These are phyloP conservation scores for Lagerstroemia speciosa DNA, from an alignment of 345 rosid species.

Conservation along the genomic window DNA sequence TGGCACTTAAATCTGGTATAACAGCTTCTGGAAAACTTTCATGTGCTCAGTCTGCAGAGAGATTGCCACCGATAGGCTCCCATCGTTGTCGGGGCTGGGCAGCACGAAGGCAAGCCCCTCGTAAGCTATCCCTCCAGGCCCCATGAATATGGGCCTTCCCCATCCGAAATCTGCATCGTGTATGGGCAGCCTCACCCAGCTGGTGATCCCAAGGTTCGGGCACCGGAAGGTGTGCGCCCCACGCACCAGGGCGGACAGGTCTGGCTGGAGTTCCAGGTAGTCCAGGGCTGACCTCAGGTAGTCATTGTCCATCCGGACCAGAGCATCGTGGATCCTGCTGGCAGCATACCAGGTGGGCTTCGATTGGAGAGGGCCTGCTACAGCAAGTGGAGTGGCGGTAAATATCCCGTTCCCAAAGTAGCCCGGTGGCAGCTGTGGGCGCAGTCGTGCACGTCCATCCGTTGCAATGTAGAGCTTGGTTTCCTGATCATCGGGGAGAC, in stretches of 20 bases:
- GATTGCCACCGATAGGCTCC: slow-evolving; percentile 43
- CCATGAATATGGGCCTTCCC: slow-evolving; percentile 50
- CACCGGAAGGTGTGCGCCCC: slow-evolving; percentile 43
- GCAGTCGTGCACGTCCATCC: slow-evolving; percentile 74
- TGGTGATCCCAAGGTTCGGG: slow-evolving; percentile 49
- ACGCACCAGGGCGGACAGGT: slow-evolving; percentile 23
- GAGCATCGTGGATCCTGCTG: slow-evolving; percentile 57
- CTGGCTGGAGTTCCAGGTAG: slow-evolving; percentile 64
- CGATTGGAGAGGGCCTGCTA: slow-evolving; percentile 53
- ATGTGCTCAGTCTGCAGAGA: slow-evolving; percentile 45
- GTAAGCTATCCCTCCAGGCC: slow-evolving; percentile 30
- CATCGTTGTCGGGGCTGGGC: slow-evolving; percentile 39
- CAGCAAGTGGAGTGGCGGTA: slow-evolving; percentile 75
- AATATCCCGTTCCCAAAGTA: slow-evolving; percentile 92
- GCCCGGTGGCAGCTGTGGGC: slow-evolving; percentile 71
- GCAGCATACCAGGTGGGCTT: slow-evolving; percentile 93
- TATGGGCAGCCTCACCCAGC: slow-evolving; percentile 27
- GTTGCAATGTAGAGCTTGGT: slow-evolving; percentile 83
- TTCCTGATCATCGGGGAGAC: slow-evolving; percentile 56
- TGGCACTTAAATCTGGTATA: slow-evolving; percentile 38
- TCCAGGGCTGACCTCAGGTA: slow-evolving; percentile 93
- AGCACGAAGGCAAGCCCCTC: slow-evolving; percentile 43
- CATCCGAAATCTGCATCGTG: slow-evolving; percentile 60
- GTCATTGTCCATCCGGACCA: slow-evolving; percentile 73
- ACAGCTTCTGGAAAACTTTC: slow-evolving; percentile 41